Evolutionary conservation across 2,329 filamentous ascomycete species (phyloP).

Genomic region (Ascochyta koolunga): DNA sequence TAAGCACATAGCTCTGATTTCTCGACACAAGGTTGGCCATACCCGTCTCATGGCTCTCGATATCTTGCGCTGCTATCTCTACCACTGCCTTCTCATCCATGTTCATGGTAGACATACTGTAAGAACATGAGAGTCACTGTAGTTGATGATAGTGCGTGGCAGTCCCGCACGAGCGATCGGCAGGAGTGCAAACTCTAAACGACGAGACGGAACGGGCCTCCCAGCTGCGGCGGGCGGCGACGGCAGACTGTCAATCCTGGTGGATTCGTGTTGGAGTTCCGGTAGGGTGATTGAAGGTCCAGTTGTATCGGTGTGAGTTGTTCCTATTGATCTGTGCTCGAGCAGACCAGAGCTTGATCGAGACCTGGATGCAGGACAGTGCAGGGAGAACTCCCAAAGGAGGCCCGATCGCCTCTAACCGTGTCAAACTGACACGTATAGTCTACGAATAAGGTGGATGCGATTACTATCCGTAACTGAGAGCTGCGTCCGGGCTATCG

Average conservation of each 20-base stretch:
- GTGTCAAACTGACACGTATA: not conserved
- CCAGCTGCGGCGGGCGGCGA: slow-evolving; percentile 4
- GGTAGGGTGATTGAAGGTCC: not conserved
- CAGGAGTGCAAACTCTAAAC: not conserved
- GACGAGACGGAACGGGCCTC: slow-evolving; percentile 6
- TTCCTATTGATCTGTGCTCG: not conserved
- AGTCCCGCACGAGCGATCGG: not conserved
- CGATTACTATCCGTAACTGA: not conserved
- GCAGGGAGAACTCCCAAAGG: not conserved
- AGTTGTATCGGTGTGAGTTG: not conserved
- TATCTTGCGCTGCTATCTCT: slow-evolving; percentile 20
- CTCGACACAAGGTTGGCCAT: slow-evolving; percentile 4
- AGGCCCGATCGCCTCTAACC: not conserved
- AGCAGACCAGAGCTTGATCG: not conserved
- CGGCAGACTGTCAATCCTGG: not conserved
- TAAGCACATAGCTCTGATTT: slow-evolving; percentile 59
- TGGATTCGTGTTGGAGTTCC: not conserved
- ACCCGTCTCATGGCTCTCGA: slow-evolving; percentile 20
- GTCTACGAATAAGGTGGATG: not conserved
- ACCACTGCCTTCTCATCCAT: slow-evolving; percentile 25
- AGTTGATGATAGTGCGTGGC: not conserved
- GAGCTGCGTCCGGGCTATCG: not conserved
- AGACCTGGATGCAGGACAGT: not conserved
- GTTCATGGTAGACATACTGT: slow-evolving; percentile 2
- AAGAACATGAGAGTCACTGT: not conserved